These are phyloP conservation scores for Torulaspora delbrueckii DNA, from an alignment of 805 yeast species.

Conservation along the genomic window DNA sequence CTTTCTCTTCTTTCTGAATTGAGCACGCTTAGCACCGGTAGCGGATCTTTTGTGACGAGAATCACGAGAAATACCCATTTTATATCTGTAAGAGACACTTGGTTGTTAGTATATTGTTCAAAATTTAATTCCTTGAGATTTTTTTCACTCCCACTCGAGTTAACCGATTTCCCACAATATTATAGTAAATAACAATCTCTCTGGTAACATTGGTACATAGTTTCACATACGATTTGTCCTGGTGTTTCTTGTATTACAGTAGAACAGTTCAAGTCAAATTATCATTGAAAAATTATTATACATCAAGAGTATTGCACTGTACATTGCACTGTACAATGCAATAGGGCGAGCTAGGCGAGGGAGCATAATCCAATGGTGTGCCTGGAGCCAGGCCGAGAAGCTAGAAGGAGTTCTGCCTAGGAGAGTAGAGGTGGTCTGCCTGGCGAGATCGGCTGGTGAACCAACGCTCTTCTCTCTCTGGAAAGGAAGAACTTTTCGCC, in stretches of 20 bases:
- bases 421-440: neutral
- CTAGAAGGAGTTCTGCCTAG: neutral
- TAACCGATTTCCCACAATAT: neutral
- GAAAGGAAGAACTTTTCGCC: no score
- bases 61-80: constrained; percentile 99
- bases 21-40: constrained; percentile 99
- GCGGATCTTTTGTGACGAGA: constrained; percentile 99
- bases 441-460: neutral
- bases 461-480: no score
- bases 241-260: constrained; percentile 24
- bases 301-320: neutral
- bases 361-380: neutral
- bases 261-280: neutral
- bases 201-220: constrained; percentile 1
- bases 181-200: neutral
- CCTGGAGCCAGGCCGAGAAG: neutral
- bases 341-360: neutral
- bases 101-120: constrained; percentile 17
- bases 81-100: constrained; percentile 31
- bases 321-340: no score
- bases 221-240: constrained; percentile 32
- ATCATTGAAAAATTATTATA: constrained; percentile 3
- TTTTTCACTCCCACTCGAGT: neutral
- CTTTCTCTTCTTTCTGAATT: constrained; percentile 99
- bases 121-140: neutral